Evolutionary conservation across 2,329 filamentous ascomycete species (phyloP), one percentile per base, ranked within the genome.

Genomic region (Aspergillus versicolor): DNA sequence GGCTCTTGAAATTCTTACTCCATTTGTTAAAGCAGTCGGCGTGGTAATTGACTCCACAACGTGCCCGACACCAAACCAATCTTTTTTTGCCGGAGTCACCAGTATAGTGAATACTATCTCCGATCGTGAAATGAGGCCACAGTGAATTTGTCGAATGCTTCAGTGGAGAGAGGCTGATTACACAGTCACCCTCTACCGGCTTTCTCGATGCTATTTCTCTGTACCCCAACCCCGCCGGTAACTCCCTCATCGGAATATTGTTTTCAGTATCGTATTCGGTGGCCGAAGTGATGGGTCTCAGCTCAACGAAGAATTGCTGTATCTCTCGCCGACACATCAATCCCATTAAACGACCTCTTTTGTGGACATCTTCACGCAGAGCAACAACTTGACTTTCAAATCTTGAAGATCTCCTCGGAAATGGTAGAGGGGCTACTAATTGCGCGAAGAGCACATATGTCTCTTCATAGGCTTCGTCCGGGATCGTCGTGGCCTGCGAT

Each of bases 41-140:
- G 52, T 65, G 63, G 42, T 54, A 64, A 43, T 63, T 63, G 19
- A 42, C 55, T n/a, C 62, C 62, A 49, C 63, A 65, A n/a, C 41
- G 41, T 5, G 32, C 46, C 7, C 22, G 42, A 49, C 63, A 65
- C 63, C 63, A 64, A 8, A 54, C 48, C 22, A 12, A 30, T 8
- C 9, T 8, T 11, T 30, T 30, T 30, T 30, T 30, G 27, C 27
- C 27, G 27, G 27, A 30, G 8, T 30, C 9, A 30, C 27, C 27
- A 30, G 9, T 9, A 30, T 30, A 30, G 27, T 30, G 27, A 30
- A 30, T 9, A 30, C 27, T 11, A 30, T 30, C 9, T 11, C 27
- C 27, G 27, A 11, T 11, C 27, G 3, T 11, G 27, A 30, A 8
- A 11, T 8, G 3, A 2, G 3, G 9, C 8, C 8, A 11, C 27